Evolutionary conservation across 768 basidiomycete genomes (phyloP), one percentile per base, ranked within the genome.

Genomic region (Cytidiella melzeri): DNA sequence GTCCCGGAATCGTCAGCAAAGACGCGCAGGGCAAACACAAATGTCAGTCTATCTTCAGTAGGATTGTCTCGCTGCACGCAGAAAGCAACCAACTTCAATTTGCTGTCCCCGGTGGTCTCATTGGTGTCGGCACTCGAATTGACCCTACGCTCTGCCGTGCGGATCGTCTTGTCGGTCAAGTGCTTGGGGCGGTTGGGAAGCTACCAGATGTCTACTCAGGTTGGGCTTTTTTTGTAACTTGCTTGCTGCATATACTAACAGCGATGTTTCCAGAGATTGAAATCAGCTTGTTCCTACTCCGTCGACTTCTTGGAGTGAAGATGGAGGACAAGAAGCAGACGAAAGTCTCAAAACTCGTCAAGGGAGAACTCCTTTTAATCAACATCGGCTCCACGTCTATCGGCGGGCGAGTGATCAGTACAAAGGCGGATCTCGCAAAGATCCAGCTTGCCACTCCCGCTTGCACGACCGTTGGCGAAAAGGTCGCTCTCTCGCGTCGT

Each of bases 321-420:
- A 92, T 93, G 20, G 95, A 97, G 68, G 96, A 98, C 73, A 96
- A 94, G 74, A 99, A 97, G 67, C 91, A 94, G 66, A 96, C 96
- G 19, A 99, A 93, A 69, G 90, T 92, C 20, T 75, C 89, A 46
- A 96, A 96, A 67, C 78, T 96, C 40, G 77, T 81, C 51, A 95
- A 95, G 70, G 87, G 86, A 67, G 94, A 96, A 69, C 76, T 94
- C 2, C 70, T 97, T 2, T 79, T 98, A 53, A 94, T 99, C 75
- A 98, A 98, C 73, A 97, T 99, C 50, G 94, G 95, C 18, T 95
- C 92, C 19, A 97, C 93, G 1, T 96, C 94, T 3, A 95, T 93
- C 2, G 96, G 96, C 53, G 95, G 96, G 26, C 86, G 94, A 36
- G 93, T 99, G 12, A 69, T 97, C 55, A 87, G 81, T 61, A 92